Evolutionary conservation across 2,329 filamentous ascomycete genomes (phyloP), one percentile per base, ranked within the genome.

Genomic region (Ceratocystis papillata): DNA sequence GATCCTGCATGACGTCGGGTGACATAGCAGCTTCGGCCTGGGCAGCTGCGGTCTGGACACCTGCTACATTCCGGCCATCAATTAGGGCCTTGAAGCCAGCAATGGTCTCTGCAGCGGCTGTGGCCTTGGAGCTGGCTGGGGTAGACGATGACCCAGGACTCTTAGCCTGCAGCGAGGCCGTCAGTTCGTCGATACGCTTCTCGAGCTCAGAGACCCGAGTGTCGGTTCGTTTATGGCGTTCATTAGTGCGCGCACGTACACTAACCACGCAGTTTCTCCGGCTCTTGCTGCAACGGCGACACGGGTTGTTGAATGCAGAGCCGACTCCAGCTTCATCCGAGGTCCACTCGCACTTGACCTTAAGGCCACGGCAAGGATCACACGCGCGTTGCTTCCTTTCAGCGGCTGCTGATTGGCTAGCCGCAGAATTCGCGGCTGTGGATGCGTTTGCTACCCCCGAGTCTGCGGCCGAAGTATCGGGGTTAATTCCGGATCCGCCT

Each of bases 211-310:
- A 88, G 12, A 96, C 91, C 63, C 90, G 82, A 70, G 85, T 93
- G 74, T 96, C 92, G 65, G 89, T 91, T 79, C 96, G 96, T 79
- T 93, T 96, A 78, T 93, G 89, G 57, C 91, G 81, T 76, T 95
- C 96, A 17, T 65, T 67, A 7, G 66, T 67, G 50, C 90, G 75
- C 37, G 80, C 83, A 15, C 82, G 89, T 69, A 85, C 83, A 0
- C 90, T 95, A 69, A 92, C 86, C 50, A 92, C 77, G 73, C 91
- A 96, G 69, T 80, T 80, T 46, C 90, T 80, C n/a, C 85, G 84
- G 2, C 90, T 88, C 76, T 95, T 96, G 63, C 83, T 82, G 74
- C 91, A 96, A 69, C 91, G 83, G 73, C 83, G 85, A 74, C 87
- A 90, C 2, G 86, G 80, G 3, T 84, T 84, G 28, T 87, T 82